Evolutionary conservation across 129 eudicot species (phyloP), one percentile per base, ranked within the genome.

Genomic region (Lonicera japonica): DNA sequence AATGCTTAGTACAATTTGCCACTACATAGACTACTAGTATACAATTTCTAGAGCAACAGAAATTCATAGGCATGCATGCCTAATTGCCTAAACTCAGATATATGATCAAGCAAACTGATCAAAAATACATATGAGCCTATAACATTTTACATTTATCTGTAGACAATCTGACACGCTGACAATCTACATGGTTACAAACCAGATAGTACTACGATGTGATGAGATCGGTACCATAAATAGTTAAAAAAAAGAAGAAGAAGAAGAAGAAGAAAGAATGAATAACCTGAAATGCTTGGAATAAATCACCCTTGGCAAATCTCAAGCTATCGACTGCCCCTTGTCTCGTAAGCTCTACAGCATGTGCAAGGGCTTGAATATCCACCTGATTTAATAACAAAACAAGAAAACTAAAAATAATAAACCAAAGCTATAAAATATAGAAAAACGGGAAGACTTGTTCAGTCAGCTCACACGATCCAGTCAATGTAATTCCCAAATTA

Each of bases 351-450:
- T 94, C 95, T 56, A 94, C 99, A 71, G 99, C 99, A 85, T 94
- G 96, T 48, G 99, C 99, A 78, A 94, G 92, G 56, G 99, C 99
- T 81, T 94, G 99, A 66, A 94, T 86, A 63, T 94, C 99, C 75
- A 88, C 96, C 99, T 88, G 84, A 69, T 52, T 13, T 61, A 70
- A 66, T 34, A 71, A 56, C 25, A 64, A 41, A 23, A 34, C 21
- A 22, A 15, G 18, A 39, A 9, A 11, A 41, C 61, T 34, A 46
- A 45, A 46, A 58, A 5, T 5, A 29, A 40, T 55, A 52, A 47
- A 22, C 8, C 8, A 4, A 43, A 43, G 13, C 13, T 43, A 10
- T 10, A 14, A 43, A 43, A 1, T 43, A 10, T 3, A 3, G 50
- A 43, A 4, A 43, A 43, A 4, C 1, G 13, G 50, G 16, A 43